These are phyloP conservation scores for Eucalyptus cloeziana DNA, from an alignment of 345 rosid genomes.

Conservation along the genomic window DNA sequence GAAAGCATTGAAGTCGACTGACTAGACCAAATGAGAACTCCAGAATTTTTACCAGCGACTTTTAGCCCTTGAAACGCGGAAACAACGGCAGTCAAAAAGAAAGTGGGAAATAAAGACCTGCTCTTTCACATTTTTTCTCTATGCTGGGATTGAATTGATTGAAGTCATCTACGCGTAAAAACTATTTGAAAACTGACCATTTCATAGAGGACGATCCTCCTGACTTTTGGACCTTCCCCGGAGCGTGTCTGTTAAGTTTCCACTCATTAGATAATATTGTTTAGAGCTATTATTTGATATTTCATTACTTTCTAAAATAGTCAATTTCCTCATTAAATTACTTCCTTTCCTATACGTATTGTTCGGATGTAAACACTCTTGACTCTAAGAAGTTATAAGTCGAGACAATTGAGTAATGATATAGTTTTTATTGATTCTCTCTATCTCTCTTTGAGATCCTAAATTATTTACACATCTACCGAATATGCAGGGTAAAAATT, in stretches of 20 bases:
- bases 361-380: background rate
- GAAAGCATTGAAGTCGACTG: background rate
- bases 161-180: background rate
- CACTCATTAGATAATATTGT: slow-evolving; percentile 53
- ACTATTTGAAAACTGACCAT: background rate
- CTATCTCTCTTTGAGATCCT: background rate
- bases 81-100: background rate
- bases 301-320: background rate
- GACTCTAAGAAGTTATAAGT: background rate
- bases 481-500: background rate
- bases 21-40: background rate
- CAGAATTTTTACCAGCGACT: background rate
- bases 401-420: background rate
- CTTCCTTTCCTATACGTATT: background rate
- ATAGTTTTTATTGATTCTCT: background rate
- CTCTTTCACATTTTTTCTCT: background rate
- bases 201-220: slow-evolving; percentile 34
- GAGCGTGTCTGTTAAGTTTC: slow-evolving; percentile 83
- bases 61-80: background rate
- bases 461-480: background rate
- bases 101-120: background rate
- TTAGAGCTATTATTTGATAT: background rate
- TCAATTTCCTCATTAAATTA: background rate
- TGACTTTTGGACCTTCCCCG: slow-evolving; percentile 40
- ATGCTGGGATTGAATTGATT: background rate